Percentiles rank a stretch among this genome's conserved stretches.
phyloP scores from a whole-genome alignment of 2,329 filamentous ascomycete genomes.

The Colletotrichum godetiae region DNA sequence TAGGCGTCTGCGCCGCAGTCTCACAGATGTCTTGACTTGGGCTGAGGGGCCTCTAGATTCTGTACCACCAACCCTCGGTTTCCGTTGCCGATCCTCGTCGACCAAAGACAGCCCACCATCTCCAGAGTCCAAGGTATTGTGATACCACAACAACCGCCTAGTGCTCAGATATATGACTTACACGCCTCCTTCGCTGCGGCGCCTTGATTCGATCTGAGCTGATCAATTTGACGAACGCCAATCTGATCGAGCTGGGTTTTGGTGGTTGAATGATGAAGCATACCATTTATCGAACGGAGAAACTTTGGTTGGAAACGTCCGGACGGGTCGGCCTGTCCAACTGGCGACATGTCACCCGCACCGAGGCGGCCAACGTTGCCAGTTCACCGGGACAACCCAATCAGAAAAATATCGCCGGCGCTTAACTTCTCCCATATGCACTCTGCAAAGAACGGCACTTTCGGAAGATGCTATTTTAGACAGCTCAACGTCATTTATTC shows the following conservation, averaged over 20 bases:
- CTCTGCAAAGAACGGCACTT: conserved; percentile 6
- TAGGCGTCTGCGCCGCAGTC: conserved; percentile 27
- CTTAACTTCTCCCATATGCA: conserved; percentile 18
- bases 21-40: conserved; percentile 2
- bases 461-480: conserved; percentile 28
- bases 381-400: conserved; percentile 10
- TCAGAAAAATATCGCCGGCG: conserved; percentile 13
- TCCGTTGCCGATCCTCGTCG: conserved; percentile 17
- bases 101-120: conserved; percentile 25
- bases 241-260: neutral
- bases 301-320: conserved; percentile 12
- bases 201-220: conserved; percentile 8
- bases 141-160: neutral
- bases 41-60: conserved; percentile 15
- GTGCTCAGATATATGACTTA: neutral
- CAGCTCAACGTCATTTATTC: conserved; percentile 4
- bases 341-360: neutral
- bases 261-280: neutral
- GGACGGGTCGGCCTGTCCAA: conserved; percentile 9
- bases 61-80: conserved; percentile 23
- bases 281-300: neutral
- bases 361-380: conserved; percentile 1
- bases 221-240: conserved; percentile 10
- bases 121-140: neutral
- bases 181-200: neutral